Evolutionary conservation across 169 alveolate genomes (phyloP).

Genomic region (Theileria parva): DNA sequence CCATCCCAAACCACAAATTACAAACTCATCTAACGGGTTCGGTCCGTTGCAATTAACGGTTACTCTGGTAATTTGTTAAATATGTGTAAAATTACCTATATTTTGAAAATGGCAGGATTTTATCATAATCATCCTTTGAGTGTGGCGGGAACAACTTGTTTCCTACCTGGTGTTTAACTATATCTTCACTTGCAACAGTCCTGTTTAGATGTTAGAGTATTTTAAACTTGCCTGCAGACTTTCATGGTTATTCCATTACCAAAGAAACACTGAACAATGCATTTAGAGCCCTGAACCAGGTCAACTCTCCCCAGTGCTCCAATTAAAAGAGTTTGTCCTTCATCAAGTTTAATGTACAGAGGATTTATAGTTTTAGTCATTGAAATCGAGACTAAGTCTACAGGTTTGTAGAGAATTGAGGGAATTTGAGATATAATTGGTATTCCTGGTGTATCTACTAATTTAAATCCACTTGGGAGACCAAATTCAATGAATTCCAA

Average conservation of each 20-base stretch:
- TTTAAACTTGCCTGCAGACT: constrained; percentile 43
- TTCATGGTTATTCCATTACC: constrained; percentile 42
- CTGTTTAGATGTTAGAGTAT: background rate
- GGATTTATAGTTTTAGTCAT: constrained; percentile 71
- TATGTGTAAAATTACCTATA: constrained; percentile 46
- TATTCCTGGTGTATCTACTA: constrained; percentile 85
- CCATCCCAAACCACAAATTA: constrained; percentile 83
- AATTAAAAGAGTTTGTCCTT: constrained; percentile 70
- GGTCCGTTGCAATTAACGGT: constrained; percentile 52
- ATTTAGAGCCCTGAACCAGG: constrained; percentile 35
- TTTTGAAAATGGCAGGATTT: constrained; percentile 30
- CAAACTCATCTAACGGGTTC: constrained; percentile 76
- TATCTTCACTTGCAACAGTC: constrained; percentile 54
- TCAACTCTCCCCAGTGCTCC: constrained; percentile 76
- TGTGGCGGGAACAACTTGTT: constrained; percentile 68
- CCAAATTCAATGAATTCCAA: constrained; percentile 80
- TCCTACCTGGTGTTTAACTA: constrained; percentile 71
- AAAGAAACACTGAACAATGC: constrained; percentile 29
- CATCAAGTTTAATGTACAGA: constrained; percentile 66
- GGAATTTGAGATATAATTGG: constrained; percentile 76
- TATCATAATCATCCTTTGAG: constrained; percentile 45
- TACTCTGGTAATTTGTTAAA: constrained; percentile 23
- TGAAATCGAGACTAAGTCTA: constrained; percentile 68
- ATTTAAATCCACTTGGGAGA: constrained; percentile 78
- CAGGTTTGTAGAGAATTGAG: constrained; percentile 57